Evolutionary conservation across 2,329 filamentous ascomycete genomes (phyloP), one percentile per base, ranked within the genome.

Genomic region (Hymenoscyphus occultus): DNA sequence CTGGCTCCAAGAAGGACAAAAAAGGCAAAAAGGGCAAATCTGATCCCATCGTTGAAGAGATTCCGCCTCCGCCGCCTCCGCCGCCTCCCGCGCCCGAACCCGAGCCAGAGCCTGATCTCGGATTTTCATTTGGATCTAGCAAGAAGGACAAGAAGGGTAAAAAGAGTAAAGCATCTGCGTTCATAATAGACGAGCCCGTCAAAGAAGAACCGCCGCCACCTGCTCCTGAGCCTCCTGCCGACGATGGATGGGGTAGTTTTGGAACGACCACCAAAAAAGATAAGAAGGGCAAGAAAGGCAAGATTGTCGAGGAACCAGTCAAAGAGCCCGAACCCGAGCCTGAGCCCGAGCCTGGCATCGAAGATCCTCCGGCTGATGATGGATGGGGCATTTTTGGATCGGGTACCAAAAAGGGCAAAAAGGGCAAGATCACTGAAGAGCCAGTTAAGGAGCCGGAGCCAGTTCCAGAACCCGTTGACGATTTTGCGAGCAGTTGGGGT

Each of bases 61-160:
- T 72, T 80, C 60, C 59, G 45, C 48, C 48, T 13, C 48, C 39
- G 54, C 63, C 63, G 10, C 57, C 62, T 19, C 72, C 72, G 7
- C 63, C 63, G 10, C 57, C 62, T 19, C 72, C 72, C 7, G 74
- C 75, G 31, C 65, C 70, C 3, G 67, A 71, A 61, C 68, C 70
- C 1, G 75, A 60, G 51, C 77, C 80, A 66, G 71, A 74, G 28
- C 60, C 57, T 40, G 56, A 57, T 61, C 61, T 61, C 51, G 65
- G 67, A 3, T 69, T 54, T 13, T 54, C 48, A 22, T 12, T 54
- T 54, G 48, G 48, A 12, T 22, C n/a, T 54, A 10, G 9, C 71
- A 74, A 4, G 31, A 57, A 32, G 32, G 32, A 57, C 13, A 79
- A 80, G 68, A 83, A 82, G 70, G 82, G 82, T 70, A 80, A 80